Evolutionary conservation across 169 alveolate genomes (phyloP), one percentile per base, ranked within the genome.

Genomic region (Eimeria mitis): DNA sequence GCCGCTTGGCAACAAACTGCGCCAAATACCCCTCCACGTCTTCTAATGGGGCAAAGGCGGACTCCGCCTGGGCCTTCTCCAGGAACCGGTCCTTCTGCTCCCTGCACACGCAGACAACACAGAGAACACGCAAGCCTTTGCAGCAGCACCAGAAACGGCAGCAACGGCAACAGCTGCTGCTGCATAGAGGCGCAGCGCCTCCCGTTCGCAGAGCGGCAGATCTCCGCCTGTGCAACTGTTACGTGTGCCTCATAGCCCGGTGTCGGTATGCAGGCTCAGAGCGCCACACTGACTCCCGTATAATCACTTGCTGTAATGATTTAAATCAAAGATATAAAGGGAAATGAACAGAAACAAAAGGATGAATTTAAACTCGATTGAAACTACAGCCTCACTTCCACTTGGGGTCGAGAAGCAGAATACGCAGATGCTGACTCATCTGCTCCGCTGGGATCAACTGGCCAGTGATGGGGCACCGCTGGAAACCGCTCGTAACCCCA

Each of bases 341-440:
- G n/a, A n/a, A n/a, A n/a, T n/a, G n/a, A n/a, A n/a, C n/a, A n/a
- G n/a, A n/a, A n/a, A n/a, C n/a, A n/a, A n/a, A n/a, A n/a, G n/a
- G n/a, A n/a, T n/a, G n/a, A n/a, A n/a, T n/a, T n/a, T n/a, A n/a
- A n/a, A n/a, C n/a, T n/a, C n/a, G n/a, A n/a, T n/a, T n/a, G n/a
- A n/a, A n/a, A n/a, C n/a, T n/a, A n/a, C n/a, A n/a, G n/a, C n/a
- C 98, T 42, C 97, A 98, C 98, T 99, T 99, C 99, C 99, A 99
- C 96, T 99, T 98, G 56, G 99, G 99, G 79, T 99, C 99, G 89
- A 99, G 98, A 84, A 99, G 97, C 90, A 99, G 98, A 40, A 99
- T 97, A 89, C 98, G 98, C 95, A 99, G 98, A 96, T 99, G 99
- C 84, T 98, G 98, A 54, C 99, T 97, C 98, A 99, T 98, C 95